Evolutionary conservation across 441 rosid species (phyloP), one percentile per base, ranked within the genome.

Genomic region (Populus trichocarpa): DNA sequence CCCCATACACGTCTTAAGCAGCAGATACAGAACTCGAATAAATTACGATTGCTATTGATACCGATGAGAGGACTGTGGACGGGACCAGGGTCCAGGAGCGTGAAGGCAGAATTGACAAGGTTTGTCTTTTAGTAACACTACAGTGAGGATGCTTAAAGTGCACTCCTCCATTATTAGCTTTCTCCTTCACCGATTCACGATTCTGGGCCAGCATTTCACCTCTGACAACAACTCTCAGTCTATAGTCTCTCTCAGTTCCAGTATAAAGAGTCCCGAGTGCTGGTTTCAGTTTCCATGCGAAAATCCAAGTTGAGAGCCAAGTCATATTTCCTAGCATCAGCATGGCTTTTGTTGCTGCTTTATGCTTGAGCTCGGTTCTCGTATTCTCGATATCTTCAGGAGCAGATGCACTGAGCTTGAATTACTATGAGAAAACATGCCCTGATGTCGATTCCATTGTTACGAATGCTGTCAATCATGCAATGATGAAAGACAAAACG

Each of bases 391-490:
- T 80, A 73, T 64, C 80, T 26, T 80, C 80, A 23, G 25, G 74
- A 2, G 88, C 72, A 23, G 40, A 69, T 69, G 92, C 90, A 42
- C 81, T 92, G 16, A 89, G 88, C 86, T 80, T 81, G 77, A 85
- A 83, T 82, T 89, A 89, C 81, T 85, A 88, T 71, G 74, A 81
- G 0, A 26, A 80, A 35, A 87, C 87, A 28, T 93, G 98, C 75
- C 94, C 95, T 32, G 8, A 78, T 40, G 86, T 87, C 6, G 97
- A 90, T 74, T 69, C 86, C 20, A 81, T 84, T 16, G 88, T 90
- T 42, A 84, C 68, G 22, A 33, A 76, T 12, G 87, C 79, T 33
- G 90, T 89, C 72, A 82, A 84, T 64, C 78, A 82, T 23, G 86
- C 89, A 4, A 80, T 85, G 69, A 71, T 33, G 23, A 70, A 23